A percentile compares a stretch with the other conserved stretches of the same genome.
Evolutionary conservation across 177 flowering plant genomes (phyloP).

Genomic region (Telopea speciosissima): DNA sequence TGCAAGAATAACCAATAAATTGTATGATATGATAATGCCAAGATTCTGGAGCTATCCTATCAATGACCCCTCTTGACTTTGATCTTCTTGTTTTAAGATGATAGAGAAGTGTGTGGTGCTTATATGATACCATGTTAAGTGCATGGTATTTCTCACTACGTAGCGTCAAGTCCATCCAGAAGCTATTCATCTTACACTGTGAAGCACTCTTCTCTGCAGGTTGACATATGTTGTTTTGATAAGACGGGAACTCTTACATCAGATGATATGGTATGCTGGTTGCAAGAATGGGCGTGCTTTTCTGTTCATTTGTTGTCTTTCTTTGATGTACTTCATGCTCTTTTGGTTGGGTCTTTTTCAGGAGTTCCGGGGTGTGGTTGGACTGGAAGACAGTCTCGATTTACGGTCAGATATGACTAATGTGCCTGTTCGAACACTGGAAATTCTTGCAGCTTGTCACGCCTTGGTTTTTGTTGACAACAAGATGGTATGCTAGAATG

Average conservation of each 20-base stretch:
- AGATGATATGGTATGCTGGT: conserved; percentile 87
- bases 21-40: neutral
- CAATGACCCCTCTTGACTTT: neutral
- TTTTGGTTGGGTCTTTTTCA: conserved; percentile 18
- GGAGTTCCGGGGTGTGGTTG: conserved; percentile 94
- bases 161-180: neutral
- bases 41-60: neutral
- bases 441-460: conserved; percentile 92
- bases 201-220: conserved; percentile 40
- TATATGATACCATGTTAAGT: neutral
- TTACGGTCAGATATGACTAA: conserved; percentile 68
- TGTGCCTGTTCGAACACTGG: conserved; percentile 59
- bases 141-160: neutral
- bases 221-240: conserved; percentile 97
- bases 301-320: neutral
- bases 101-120: neutral
- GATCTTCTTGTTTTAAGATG: neutral
- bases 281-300: neutral
- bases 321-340: neutral
- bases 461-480: conserved; percentile 96
- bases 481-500: conserved; percentile 56
- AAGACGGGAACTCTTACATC: conserved; percentile 99
- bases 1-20: neutral
- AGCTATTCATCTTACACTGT: neutral
- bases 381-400: conserved; percentile 40